A percentile compares a stretch with the other conserved stretches of the same genome.
phyloP scores from a whole-genome alignment of 345 rosid species.

The Abelmoschus esculentus region DNA sequence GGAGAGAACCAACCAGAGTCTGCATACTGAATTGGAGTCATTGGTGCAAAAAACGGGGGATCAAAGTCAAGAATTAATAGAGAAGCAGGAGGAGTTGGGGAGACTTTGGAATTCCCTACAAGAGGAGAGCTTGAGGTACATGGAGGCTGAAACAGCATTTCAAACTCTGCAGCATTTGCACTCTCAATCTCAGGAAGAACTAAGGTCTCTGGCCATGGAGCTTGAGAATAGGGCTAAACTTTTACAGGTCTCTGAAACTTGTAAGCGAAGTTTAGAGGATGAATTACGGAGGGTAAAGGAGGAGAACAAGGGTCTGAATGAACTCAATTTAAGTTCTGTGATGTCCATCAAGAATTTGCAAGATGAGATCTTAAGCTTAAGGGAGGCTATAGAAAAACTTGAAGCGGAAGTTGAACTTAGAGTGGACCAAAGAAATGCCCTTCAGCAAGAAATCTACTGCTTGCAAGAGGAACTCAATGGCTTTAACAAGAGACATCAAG shows the following conservation, averaged over 20 bases:
- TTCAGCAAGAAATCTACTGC: slow-evolving; percentile 95
- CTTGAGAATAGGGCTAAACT: slow-evolving; percentile 50
- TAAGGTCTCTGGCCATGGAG: slow-evolving; percentile 57
- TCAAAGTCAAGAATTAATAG: slow-evolving; percentile 67
- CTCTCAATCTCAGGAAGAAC: slow-evolving; percentile 93
- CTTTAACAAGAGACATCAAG: slow-evolving; percentile 55
- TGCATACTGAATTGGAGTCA: slow-evolving; percentile 61
- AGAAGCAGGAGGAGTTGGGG: slow-evolving; percentile 81
- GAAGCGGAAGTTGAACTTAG: slow-evolving; percentile 86
- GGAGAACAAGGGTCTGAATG: slow-evolving; percentile 53
- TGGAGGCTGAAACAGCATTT: slow-evolving; percentile 98
- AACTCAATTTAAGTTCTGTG: slow-evolving; percentile 68
- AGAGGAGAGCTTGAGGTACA: slow-evolving; percentile 71
- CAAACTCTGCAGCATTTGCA: slow-evolving; percentile 91
- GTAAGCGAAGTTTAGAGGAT: slow-evolving; percentile 42
- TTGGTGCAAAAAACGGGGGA: slow-evolving; percentile 43
- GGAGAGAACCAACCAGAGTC: slow-evolving; percentile 68
- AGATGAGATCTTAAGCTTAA: slow-evolving; percentile 54
- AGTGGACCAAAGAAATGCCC: slow-evolving; percentile 84
- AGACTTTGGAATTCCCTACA: slow-evolving; percentile 76
- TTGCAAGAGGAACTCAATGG: slow-evolving; percentile 84
- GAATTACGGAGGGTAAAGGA: slow-evolving; percentile 48
- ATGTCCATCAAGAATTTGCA: slow-evolving; percentile 58
- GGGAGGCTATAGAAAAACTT: slow-evolving; percentile 67
- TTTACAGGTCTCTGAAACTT: slow-evolving; percentile 58